Evolutionary conservation across 2,329 filamentous ascomycete species (phyloP), one percentile per base, ranked within the genome.

Genomic region (Amylocarpus encephaloides): DNA sequence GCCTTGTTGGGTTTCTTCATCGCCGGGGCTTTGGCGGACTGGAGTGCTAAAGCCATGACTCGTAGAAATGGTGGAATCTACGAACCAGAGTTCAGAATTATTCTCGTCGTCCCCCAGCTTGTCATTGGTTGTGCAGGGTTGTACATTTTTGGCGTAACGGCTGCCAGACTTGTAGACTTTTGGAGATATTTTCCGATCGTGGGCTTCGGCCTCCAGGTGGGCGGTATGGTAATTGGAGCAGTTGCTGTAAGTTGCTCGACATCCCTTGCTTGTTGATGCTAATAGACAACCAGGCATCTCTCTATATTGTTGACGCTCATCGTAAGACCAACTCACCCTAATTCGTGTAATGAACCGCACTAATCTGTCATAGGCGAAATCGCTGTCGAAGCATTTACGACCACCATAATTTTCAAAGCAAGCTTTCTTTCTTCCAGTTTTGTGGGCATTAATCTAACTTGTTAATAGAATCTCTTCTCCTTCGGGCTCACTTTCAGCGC

Each of bases 261-360:
- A 40, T 15, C 16, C 13, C 5, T 15, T n/a, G n/a, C 12, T 6
- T 30, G 30, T 18, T 36, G 15, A 16, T 19, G 29, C n/a, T 18
- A 38, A 41, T 38, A 19, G 26, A n/a, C n/a, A 48, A 13, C 87
- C 88, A 1, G 34, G 50, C 45, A 30, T 49, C 50, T 2, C 71
- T 95, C 19, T 97, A 97, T 64, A 85, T 96, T 63, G 87, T 95
- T 6, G 92, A 96, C 70, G 91, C 91, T 0, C 92, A 96, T 69
- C 84, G 90, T 85, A 71, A 67, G 82, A 78, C 7, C 40, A 33
- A 22, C 32, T n/a, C 13, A 22, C 6, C 43, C 43, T 30, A 26
- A n/a, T 13, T 16, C n/a, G n/a, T n/a, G n/a, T 29, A 39, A 16
- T 34, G 29, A 15, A n/a, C 15, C 10, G 26, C 26, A 36, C 49